Evolutionary conservation across 805 yeast genomes (phyloP), one percentile per base, ranked within the genome.

Genomic region (Candida tallmaniae): DNA sequence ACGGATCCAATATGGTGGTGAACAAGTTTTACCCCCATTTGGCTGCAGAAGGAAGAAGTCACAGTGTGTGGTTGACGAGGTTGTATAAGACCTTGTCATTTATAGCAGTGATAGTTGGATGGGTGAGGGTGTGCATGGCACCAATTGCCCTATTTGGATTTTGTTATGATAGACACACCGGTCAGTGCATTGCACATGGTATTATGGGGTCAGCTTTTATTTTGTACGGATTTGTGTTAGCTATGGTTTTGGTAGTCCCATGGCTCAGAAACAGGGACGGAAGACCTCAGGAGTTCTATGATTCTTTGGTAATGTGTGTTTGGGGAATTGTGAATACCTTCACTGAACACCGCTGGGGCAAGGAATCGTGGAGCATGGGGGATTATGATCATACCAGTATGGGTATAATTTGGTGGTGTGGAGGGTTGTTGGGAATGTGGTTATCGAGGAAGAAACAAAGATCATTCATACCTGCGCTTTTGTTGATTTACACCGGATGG

Each of bases 341-440:
- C 59, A 90, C 97, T 2, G 97, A 90, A 59, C 97, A 90, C 58
- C 65, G 97, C 42, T 90, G 97, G 97, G 95, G 95, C 24, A 52
- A 57, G 21, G 93, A 88, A 53, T 76, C 68, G 6, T 90, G 97
- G 97, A 72, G 76, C 27, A 94, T 84, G 67, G 93, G 95, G 7
- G 97, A 88, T 57, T 86, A 82, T 56, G 96, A 89, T 62, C 97
- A 89, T 58, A 89, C 97, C 0, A 76, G 93, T 14, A 87, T 90
- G 96, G 97, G 97, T 1, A 83, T 90, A 37, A 73, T 90, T 20
- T 90, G 97, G 95, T 88, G 96, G 94, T 76, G 86, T 32, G 94
- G 95, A 36, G 97, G 97, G 6, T 62, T 88, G 44, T 58, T 88
- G 17, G 97, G 97, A 1, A 69, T 90, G 40, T 83, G 74, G 58